A percentile compares a stretch with the other conserved stretches of the same genome.
These are phyloP conservation scores for Sarcodon aspratus DNA, from an alignment of 768 basidiomycete genomes.

Conservation along the genomic window DNA sequence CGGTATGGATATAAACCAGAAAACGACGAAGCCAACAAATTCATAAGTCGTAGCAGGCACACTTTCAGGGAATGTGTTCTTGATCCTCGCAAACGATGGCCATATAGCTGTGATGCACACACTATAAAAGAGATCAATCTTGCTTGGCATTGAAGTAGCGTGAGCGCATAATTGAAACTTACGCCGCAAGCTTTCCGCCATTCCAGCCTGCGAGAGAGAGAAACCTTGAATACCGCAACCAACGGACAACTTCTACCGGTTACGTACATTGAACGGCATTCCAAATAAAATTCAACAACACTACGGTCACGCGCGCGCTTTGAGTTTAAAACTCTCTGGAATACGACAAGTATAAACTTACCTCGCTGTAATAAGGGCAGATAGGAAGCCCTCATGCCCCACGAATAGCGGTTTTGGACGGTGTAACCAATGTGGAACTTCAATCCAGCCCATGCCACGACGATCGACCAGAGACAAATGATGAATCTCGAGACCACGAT, in stretches of 20 bases:
- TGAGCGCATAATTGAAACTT: background rate
- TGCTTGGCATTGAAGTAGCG: background rate
- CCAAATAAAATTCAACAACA: background rate
- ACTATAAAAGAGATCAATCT: background rate
- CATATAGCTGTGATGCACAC: slow-evolving; percentile 10
- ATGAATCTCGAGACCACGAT: slow-evolving; percentile 4
- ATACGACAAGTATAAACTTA: background rate
- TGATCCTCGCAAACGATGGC: slow-evolving; percentile 5
- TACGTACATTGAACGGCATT: background rate
- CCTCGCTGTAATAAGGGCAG: background rate
- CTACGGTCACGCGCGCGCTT: background rate
- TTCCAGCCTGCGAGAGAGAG: background rate
- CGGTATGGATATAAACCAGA: slow-evolving; percentile 10
- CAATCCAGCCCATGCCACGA: slow-evolving; percentile 4
- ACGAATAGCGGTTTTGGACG: slow-evolving; percentile 5
- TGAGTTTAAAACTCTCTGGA: too few relatives aligned
- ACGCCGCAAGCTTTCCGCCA: background rate
- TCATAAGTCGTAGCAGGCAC: slow-evolving; percentile 7
- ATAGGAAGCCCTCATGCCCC: background rate
- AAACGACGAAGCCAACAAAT: slow-evolving; percentile 5
- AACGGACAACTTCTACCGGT: background rate
- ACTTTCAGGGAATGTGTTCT: slow-evolving; percentile 7
- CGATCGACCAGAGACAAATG: slow-evolving; percentile 1
- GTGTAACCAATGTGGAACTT: slow-evolving; percentile 5
- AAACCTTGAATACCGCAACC: background rate